A percentile compares a stretch with the other conserved stretches of the same genome.
phyloP scores from a whole-genome alignment of 2,329 filamentous ascomycete genomes.

The Aureobasidium namibiae region DNA sequence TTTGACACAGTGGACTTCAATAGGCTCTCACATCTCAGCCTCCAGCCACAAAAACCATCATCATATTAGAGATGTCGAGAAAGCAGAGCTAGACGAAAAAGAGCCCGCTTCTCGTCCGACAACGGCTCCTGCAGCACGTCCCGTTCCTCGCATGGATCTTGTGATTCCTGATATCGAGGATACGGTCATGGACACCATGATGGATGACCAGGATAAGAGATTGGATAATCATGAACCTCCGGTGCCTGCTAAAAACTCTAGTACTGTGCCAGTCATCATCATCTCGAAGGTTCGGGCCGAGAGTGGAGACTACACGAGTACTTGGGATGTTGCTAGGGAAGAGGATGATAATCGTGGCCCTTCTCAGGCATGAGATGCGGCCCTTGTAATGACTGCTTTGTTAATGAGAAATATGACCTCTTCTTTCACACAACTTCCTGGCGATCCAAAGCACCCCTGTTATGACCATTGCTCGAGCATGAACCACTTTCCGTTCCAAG shows the following conservation, averaged over 20 bases:
- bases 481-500: neutral
- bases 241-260: neutral
- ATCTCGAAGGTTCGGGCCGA: neutral
- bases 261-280: neutral
- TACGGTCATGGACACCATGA: neutral
- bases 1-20: neutral
- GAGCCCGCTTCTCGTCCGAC: neutral
- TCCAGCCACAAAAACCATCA: neutral
- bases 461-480: neutral
- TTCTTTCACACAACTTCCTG: neutral
- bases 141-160: neutral
- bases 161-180: conserved; percentile 6
- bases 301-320: neutral
- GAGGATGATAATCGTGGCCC: neutral
- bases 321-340: neutral
- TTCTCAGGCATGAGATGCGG: neutral
- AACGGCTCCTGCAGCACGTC: neutral
- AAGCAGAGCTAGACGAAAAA: neutral
- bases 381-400: neutral
- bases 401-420: neutral
- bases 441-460: neutral
- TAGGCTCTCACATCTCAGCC: neutral
- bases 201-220: neutral
- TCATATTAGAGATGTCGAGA: neutral
- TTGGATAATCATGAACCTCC: neutral